phyloP scores from a whole-genome alignment of 768 basidiomycete species.

The Hebeloma cylindrosporum region DNA sequence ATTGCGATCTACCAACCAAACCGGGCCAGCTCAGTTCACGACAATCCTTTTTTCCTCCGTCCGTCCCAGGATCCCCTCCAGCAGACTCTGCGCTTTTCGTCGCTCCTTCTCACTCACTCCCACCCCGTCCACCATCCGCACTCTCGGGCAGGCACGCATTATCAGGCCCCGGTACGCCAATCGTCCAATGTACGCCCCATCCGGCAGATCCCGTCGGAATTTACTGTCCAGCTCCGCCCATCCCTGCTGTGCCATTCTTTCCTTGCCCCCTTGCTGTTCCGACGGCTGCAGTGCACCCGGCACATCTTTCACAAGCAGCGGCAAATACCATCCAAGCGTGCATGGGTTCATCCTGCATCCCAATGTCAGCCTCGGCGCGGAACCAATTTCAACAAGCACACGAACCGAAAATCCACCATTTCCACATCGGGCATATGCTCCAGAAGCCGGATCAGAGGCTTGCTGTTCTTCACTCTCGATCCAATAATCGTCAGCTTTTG shows the following conservation, averaged over 20 bases:
- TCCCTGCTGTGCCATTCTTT: slow-evolving; percentile 26
- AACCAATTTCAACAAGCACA: slow-evolving; percentile 12
- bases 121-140: slow-evolving; percentile 86
- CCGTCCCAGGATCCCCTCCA: slow-evolving; percentile 50
- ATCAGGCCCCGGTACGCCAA: slow-evolving; percentile 88
- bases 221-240: slow-evolving; percentile 83
- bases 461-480: slow-evolving; percentile 72
- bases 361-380: slow-evolving; percentile 11
- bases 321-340: slow-evolving; percentile 94
- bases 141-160: slow-evolving; percentile 67
- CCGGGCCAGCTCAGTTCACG: slow-evolving; percentile 21
- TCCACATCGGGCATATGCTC: slow-evolving; percentile 77
- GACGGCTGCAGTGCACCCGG: slow-evolving; percentile 68
- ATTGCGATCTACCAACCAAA: slow-evolving; percentile 17
- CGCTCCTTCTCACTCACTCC: slow-evolving; percentile 81
- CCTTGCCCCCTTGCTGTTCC: slow-evolving; percentile 33
- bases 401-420: slow-evolving; percentile 85
- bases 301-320: slow-evolving; percentile 71
- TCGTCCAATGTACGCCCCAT: slow-evolving; percentile 83
- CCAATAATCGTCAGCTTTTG: slow-evolving; percentile 88
- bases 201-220: slow-evolving; percentile 89
- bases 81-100: slow-evolving; percentile 72
- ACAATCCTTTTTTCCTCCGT: no score
- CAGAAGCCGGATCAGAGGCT: slow-evolving; percentile 70
- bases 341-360: slow-evolving; percentile 85